phyloP scores from a whole-genome alignment of 2,329 filamentous ascomycete species.

The Calonectria ilicicola region DNA sequence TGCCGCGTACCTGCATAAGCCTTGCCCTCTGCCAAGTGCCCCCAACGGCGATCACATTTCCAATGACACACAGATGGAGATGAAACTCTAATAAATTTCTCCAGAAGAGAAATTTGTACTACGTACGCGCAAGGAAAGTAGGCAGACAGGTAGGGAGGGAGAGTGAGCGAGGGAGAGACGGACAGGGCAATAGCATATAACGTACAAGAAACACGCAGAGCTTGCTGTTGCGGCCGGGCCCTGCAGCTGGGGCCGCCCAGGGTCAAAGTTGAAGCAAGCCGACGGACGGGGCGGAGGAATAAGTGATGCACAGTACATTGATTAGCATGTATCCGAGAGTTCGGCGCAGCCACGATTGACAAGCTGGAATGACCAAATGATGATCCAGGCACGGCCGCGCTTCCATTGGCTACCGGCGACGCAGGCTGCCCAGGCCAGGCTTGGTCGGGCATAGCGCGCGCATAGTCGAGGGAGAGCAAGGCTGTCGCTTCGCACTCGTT shows the following conservation, averaged over 20 bases:
- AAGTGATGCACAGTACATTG: background rate
- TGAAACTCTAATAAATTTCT: background rate
- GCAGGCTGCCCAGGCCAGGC: background rate
- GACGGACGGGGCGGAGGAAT: background rate
- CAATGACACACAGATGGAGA: background rate
- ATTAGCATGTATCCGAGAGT: background rate
- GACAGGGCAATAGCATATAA: background rate
- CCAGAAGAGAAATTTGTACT: too few relatives aligned
- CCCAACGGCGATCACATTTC: background rate
- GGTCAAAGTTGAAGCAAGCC: too few relatives aligned
- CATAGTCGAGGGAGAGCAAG: background rate
- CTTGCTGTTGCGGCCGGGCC: background rate
- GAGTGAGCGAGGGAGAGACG: background rate
- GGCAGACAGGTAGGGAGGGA: background rate
- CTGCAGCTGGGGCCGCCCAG: background rate
- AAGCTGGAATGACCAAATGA: slow-evolving; percentile 7
- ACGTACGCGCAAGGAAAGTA: too few relatives aligned
- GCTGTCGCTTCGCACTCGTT: slow-evolving; percentile 1
- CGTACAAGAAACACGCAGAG: background rate
- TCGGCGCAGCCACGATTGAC: slow-evolving; percentile 12
- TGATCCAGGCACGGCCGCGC: background rate
- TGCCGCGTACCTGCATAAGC: slow-evolving; percentile 11
- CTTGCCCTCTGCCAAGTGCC: background rate
- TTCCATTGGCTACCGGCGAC: background rate
- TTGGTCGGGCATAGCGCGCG: background rate